Conservation (phyloP, 2,329 filamentous ascomycete species). For the Mariannaea sp. region DNA sequence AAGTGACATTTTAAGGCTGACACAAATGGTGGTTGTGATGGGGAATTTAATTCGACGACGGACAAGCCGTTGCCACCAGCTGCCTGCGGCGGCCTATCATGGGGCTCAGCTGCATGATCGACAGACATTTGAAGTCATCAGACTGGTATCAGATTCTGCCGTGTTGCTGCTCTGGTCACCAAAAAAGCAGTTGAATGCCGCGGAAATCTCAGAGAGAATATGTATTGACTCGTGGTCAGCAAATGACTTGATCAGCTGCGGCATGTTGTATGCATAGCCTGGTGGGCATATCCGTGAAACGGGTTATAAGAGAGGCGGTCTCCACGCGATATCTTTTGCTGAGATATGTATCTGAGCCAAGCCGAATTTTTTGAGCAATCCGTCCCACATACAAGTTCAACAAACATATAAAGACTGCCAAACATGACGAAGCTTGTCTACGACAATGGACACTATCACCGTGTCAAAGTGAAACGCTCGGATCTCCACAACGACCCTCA, state of each 20-base stretch:
- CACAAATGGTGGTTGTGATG: neutral
- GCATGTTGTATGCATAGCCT: neutral
- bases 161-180: neutral
- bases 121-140: slow-evolving; percentile 21
- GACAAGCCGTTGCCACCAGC: slow-evolving; percentile 27
- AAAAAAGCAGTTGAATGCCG: neutral
- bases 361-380: slow-evolving; percentile 5
- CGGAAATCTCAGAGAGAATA: neutral
- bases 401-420: slow-evolving; percentile 5
- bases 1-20: no score
- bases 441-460: slow-evolving; percentile 40
- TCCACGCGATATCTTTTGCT: slow-evolving; percentile 5
- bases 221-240: neutral
- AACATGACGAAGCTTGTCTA: slow-evolving; percentile 39
- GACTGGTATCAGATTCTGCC: slow-evolving; percentile 12
- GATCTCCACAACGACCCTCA: slow-evolving; percentile 14
- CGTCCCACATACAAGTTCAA: no score
- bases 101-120: slow-evolving; percentile 31
- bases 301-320: slow-evolving; percentile 1
- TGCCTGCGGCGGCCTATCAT: slow-evolving; percentile 14
- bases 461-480: slow-evolving; percentile 20
- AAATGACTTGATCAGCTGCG: slow-evolving; percentile 1
- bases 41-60: slow-evolving; percentile 7
- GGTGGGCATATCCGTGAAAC: neutral
- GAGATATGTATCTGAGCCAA: no score